phyloP scores from a whole-genome alignment of 768 basidiomycete species.

The Butyriboletus loyo region DNA sequence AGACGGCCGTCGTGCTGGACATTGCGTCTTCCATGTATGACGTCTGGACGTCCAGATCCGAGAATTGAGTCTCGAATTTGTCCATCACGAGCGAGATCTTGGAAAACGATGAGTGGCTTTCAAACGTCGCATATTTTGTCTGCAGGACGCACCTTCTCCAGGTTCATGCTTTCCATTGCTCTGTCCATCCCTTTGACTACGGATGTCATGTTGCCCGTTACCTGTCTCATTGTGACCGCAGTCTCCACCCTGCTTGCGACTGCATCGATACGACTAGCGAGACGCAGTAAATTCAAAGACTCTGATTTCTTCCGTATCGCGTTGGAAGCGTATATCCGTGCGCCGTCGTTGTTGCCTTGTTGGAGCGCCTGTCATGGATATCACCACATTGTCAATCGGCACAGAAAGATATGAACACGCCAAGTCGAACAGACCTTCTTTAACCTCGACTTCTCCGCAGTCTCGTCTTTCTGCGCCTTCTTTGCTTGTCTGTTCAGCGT shows the following conservation, averaged over 20 bases:
- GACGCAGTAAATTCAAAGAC: slow-evolving; percentile 81
- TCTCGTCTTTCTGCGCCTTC: slow-evolving; percentile 97
- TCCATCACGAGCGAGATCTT: slow-evolving; percentile 99
- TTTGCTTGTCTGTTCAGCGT: slow-evolving; percentile 90
- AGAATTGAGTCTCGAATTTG: slow-evolving; percentile 95
- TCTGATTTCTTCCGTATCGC: slow-evolving; percentile 99
- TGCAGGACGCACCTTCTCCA: slow-evolving; percentile 71
- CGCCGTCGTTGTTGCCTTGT: slow-evolving; percentile 96
- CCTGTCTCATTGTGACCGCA: slow-evolving; percentile 95
- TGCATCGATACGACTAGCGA: slow-evolving; percentile 92
- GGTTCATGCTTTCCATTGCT: slow-evolving; percentile 99
- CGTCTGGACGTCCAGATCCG: slow-evolving; percentile 97
- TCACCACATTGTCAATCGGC: background rate
- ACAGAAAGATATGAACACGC: background rate
- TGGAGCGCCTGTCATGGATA: slow-evolving; percentile 70
- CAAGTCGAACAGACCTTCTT: slow-evolving; percentile 70
- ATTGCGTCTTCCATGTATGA: slow-evolving; percentile 98
- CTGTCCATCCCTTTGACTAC: slow-evolving; percentile 98
- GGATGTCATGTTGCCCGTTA: slow-evolving; percentile 94
- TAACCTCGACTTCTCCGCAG: slow-evolving; percentile 77
- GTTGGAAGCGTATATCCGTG: slow-evolving; percentile 96
- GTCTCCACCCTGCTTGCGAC: slow-evolving; percentile 97
- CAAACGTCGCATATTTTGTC: background rate
- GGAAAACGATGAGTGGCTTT: background rate
- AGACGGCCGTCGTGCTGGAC: slow-evolving; percentile 86